phyloP scores from a whole-genome alignment of 208 protist genomes.

The Trypanosomatidae sp. region DNA sequence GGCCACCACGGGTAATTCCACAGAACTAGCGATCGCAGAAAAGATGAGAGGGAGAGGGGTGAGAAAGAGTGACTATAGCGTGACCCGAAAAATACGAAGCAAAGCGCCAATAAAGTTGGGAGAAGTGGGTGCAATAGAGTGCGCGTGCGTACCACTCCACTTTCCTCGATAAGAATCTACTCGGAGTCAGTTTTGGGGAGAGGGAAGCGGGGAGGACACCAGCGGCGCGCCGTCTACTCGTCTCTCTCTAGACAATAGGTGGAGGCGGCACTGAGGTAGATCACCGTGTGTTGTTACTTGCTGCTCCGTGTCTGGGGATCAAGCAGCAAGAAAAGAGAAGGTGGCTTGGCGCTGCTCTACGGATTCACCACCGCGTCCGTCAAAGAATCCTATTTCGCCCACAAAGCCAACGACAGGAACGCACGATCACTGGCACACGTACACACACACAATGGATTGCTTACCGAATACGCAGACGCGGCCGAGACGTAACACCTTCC shows the following conservation, averaged over 20 bases:
- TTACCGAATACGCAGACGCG: neutral
- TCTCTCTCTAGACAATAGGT: neutral
- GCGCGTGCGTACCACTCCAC: neutral
- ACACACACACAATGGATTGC: neutral
- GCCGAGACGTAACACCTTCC: neutral
- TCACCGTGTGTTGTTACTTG: neutral
- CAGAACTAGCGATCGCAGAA: neutral
- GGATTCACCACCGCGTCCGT: neutral
- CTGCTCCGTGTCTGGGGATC: neutral
- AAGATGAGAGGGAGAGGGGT: slow-evolving; percentile 1
- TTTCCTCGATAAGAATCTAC: neutral
- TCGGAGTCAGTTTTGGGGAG: neutral
- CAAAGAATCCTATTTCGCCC: neutral
- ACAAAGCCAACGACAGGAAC: neutral
- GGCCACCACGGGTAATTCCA: neutral
- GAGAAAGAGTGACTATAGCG: slow-evolving; percentile 6
- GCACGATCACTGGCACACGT: neutral
- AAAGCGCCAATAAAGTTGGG: neutral
- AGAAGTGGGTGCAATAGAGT: no score
- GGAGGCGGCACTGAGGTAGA: neutral
- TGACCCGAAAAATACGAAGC: neutral
- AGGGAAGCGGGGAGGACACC: neutral
- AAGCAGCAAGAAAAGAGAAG: neutral
- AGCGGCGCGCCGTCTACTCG: neutral
- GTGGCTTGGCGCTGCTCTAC: neutral